These are phyloP conservation scores for Fabrea salina DNA, from an alignment of 169 alveolate species.

Conservation along the genomic window DNA sequence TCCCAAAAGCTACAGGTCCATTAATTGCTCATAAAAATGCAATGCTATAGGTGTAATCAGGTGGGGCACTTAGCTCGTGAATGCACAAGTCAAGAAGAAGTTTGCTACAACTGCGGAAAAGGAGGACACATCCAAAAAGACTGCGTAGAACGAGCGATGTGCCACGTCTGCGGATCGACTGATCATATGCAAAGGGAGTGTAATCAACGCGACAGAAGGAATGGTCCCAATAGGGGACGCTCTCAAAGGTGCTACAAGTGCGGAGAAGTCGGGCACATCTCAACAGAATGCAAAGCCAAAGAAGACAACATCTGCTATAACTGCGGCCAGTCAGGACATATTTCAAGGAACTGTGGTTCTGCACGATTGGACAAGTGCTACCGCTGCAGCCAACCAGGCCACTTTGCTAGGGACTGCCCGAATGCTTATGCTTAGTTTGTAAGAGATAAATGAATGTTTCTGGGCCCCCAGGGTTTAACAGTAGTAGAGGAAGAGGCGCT, in stretches of 20 bases:
- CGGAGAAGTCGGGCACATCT: background rate
- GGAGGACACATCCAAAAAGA: background rate
- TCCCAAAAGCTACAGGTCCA: too few relatives aligned
- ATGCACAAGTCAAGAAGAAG: background rate
- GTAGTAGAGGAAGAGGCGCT: too few relatives aligned
- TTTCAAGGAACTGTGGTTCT: background rate
- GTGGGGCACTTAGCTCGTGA: background rate
- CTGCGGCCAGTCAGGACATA: conserved; percentile 7
- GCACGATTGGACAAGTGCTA: conserved; percentile 14
- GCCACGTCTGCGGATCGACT: background rate
- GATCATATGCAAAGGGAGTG: conserved; percentile 11
- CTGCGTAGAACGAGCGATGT: background rate
- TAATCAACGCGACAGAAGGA: conserved; percentile 10
- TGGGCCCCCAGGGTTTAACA: too few relatives aligned
- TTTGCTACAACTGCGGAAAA: background rate
- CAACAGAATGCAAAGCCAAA: background rate
- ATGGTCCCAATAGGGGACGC: background rate
- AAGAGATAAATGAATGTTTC: too few relatives aligned
- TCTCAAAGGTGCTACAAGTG: background rate
- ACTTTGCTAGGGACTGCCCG: conserved; percentile 26
- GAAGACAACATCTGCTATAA: background rate
- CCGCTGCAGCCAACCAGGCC: conserved; percentile 6
- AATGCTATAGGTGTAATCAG: background rate
- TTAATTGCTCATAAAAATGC: background rate
- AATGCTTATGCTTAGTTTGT: too few relatives aligned